Evolutionary conservation across 176 grass and related monocot genomes (phyloP), one percentile per base, ranked within the genome.

Genomic region (Cocos nucifera): DNA sequence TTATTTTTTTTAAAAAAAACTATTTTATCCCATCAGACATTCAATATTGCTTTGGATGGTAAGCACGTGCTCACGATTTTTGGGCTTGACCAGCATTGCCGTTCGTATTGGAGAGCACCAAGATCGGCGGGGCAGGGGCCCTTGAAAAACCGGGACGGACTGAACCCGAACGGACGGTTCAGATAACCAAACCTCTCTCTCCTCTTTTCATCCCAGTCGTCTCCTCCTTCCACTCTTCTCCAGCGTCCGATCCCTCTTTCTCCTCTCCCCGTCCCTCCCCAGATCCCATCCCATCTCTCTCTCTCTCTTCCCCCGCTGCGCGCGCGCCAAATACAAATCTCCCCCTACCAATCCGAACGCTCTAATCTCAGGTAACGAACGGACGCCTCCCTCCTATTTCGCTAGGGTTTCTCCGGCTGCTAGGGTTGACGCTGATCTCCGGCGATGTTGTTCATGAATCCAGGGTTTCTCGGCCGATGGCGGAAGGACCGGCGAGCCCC

Each of bases 231-330:
- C 65, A 78, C 79, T 75, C 79, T 87, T 87, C 79, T 87, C 79
- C 84, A 87, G 84, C 84, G 84, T 87, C 84, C 79, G 84, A 87
- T 82, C 84, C 74, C 78, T 69, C 9, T 63, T 79, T 60, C 78
- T 65, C 74, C 78, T 63, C 73, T 59, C 64, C 55, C 69, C 73
- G 57, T 60, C 70, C 15, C 57, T 76, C 15, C 76, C 57, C 51
- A 73, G 25, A 18, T 50, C 18, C 54, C 61, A 12, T 57, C 57
- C 18, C 66, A 56, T 55, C 57, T 19, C 30, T 72, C 57, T 57
- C 5, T 49, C n/a, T n/a, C 58, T 58, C 17, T 26, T 28, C 22
- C 17, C 52, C 14, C 57, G 66, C 69, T 70, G 73, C 18, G 24
- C 64, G 58, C 63, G 22, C 64, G 23, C 54, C 35, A 44, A 14